phyloP scores from a whole-genome alignment of 2,329 filamentous ascomycete genomes.

The Mariannaea sp. region DNA sequence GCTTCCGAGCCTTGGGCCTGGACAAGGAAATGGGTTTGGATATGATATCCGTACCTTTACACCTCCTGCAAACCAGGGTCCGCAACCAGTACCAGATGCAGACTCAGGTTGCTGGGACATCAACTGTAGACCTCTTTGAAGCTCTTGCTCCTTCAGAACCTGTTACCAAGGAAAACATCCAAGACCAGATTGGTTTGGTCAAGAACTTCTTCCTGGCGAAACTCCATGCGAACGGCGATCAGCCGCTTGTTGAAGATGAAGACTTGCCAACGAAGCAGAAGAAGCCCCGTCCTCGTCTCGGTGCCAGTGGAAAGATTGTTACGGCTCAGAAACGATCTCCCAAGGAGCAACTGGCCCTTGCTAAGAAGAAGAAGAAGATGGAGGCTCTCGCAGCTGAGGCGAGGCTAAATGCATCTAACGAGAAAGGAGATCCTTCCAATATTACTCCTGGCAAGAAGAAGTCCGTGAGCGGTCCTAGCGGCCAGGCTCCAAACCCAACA shows the following conservation, averaged over 20 bases:
- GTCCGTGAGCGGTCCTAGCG: slow-evolving; percentile 44
- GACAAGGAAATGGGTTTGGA: slow-evolving; percentile 89
- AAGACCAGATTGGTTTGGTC: slow-evolving; percentile 82
- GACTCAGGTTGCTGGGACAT: slow-evolving; percentile 63
- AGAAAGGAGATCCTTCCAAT: slow-evolving; percentile 44
- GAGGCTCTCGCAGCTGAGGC: slow-evolving; percentile 63
- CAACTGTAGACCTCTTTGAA: slow-evolving; percentile 66
- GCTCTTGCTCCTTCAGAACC: slow-evolving; percentile 73
- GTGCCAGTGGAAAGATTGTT: slow-evolving; percentile 81
- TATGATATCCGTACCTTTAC: slow-evolving; percentile 87
- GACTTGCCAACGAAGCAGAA: slow-evolving; percentile 92
- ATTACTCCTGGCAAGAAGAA: slow-evolving; percentile 61
- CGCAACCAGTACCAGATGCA: slow-evolving; percentile 84
- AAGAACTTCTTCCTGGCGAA: slow-evolving; percentile 92
- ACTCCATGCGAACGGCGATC: slow-evolving; percentile 78
- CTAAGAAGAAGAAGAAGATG: slow-evolving; percentile 86
- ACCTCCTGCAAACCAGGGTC: slow-evolving; percentile 90
- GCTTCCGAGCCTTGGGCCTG: slow-evolving; percentile 92
- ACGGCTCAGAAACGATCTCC: slow-evolving; percentile 82
- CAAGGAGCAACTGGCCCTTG: slow-evolving; percentile 79
- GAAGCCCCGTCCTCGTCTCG: slow-evolving; percentile 68
- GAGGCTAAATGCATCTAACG: slow-evolving; percentile 44
- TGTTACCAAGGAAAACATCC: slow-evolving; percentile 77
- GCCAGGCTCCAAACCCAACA: slow-evolving; percentile 46
- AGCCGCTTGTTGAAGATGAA: slow-evolving; percentile 89